A percentile compares a stretch with the other conserved stretches of the same genome.
Evolutionary conservation across 495 filamentous ascomycete species (phyloP).

Genomic region (Evansstolkia leycettana): DNA sequence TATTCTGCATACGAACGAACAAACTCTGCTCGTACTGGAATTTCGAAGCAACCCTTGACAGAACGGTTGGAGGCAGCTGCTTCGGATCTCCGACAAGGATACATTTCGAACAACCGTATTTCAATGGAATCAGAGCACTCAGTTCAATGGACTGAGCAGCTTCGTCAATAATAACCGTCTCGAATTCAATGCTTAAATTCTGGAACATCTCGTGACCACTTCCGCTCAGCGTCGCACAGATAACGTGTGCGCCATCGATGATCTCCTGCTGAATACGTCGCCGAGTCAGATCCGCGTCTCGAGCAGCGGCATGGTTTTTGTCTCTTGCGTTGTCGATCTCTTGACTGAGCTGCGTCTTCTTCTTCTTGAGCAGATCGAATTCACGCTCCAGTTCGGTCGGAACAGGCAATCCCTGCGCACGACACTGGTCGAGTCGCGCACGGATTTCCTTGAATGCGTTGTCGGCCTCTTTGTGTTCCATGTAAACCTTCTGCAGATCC

Average conservation of each 20-base stretch:
- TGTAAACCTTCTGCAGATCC: slow-evolving; percentile 65
- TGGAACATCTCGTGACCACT: slow-evolving; percentile 98
- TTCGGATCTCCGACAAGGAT: slow-evolving; percentile 97
- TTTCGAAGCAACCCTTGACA: slow-evolving; percentile 81
- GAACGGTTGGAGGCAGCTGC: slow-evolving; percentile 87
- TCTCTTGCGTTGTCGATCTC: slow-evolving; percentile 79
- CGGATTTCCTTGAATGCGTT: slow-evolving; percentile 53
- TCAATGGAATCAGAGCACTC: slow-evolving; percentile 90
- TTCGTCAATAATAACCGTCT: slow-evolving; percentile 97
- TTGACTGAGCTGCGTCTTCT: slow-evolving; percentile 60
- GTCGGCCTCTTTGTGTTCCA: slow-evolving; percentile 69
- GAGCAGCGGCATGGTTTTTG: slow-evolving; percentile 58
- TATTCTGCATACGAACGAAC: slow-evolving; percentile 95
- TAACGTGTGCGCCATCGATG: slow-evolving; percentile 76
- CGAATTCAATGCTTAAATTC: slow-evolving; percentile 86
- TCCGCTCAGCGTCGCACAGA: slow-evolving; percentile 90
- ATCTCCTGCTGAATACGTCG: slow-evolving; percentile 81
- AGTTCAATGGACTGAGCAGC: slow-evolving; percentile 96
- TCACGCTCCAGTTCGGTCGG: slow-evolving; percentile 58
- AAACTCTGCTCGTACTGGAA: slow-evolving; percentile 96
- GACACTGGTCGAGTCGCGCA: slow-evolving; percentile 56
- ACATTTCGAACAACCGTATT: slow-evolving; percentile 95
- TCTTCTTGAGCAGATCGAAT: slow-evolving; percentile 63
- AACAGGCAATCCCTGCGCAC: slow-evolving; percentile 46
- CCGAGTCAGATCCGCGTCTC: slow-evolving; percentile 76